phyloP scores from a whole-genome alignment of 208 protist genomes.

The Phytomonas sp. region DNA sequence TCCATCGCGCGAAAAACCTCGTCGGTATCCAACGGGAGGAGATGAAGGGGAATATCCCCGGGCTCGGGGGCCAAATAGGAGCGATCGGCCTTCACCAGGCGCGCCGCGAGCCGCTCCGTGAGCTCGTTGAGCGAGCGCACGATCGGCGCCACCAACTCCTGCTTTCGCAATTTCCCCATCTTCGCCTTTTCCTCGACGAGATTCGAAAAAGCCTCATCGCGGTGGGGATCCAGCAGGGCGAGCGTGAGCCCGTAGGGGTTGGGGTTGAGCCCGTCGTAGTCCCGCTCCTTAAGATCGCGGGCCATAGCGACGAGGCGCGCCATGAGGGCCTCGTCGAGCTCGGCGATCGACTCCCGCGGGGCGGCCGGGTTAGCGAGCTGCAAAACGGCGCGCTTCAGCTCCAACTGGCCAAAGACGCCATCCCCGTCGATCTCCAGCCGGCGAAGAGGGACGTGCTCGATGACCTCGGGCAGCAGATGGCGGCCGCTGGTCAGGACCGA shows the following conservation, averaged over 20 bases:
- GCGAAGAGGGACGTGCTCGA: slow-evolving; percentile 44
- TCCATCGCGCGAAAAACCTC: slow-evolving; percentile 36
- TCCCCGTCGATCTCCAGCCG: slow-evolving; percentile 64
- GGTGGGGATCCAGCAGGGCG: slow-evolving; percentile 36
- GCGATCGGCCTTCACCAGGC: slow-evolving; percentile 34
- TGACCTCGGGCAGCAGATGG: slow-evolving; percentile 45
- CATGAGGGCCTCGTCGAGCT: slow-evolving; percentile 60
- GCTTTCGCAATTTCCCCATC: slow-evolving; percentile 4
- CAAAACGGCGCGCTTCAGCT: slow-evolving; percentile 54
- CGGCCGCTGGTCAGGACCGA: slow-evolving; percentile 46
- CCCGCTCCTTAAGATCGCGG: slow-evolving; percentile 41
- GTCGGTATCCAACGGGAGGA: slow-evolving; percentile 39
- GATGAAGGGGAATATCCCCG: slow-evolving; percentile 34
- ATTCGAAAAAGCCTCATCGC: slow-evolving; percentile 35
- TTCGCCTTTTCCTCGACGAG: slow-evolving; percentile 2
- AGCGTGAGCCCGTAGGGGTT: slow-evolving; percentile 49
- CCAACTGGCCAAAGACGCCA: slow-evolving; percentile 41
- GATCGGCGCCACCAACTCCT: slow-evolving; percentile 24
- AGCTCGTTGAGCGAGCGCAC: slow-evolving; percentile 51
- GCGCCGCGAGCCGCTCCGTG: slow-evolving; percentile 43
- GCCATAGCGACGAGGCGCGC: slow-evolving; percentile 56
- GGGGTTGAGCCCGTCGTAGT: slow-evolving; percentile 41
- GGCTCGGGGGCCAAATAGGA: slow-evolving; percentile 40
- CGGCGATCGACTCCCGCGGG: slow-evolving; percentile 44
- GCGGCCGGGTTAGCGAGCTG: slow-evolving; percentile 40